These are phyloP conservation scores for Tuber melanosporum DNA, from an alignment of 495 filamentous ascomycete species.

Conservation along the genomic window DNA sequence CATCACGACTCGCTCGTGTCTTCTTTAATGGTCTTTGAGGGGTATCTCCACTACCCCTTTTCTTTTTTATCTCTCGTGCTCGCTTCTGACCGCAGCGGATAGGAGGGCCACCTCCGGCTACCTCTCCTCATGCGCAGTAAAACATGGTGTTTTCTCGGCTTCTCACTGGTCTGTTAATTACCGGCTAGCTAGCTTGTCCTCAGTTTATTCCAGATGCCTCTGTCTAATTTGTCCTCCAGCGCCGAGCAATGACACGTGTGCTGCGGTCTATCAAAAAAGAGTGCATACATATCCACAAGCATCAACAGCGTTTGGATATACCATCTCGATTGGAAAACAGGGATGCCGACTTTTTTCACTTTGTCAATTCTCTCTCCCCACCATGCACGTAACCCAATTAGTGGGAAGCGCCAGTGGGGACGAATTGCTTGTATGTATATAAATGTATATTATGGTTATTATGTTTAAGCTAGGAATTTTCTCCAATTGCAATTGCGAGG, in stretches of 20 bases:
- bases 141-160: background rate
- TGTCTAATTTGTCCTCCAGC: background rate
- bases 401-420: background rate
- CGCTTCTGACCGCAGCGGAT: background rate
- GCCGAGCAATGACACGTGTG: constrained; percentile 1
- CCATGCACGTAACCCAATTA: background rate
- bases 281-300: background rate
- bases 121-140: background rate
- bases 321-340: constrained; percentile 1
- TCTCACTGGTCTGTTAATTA: background rate
- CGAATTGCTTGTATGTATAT: background rate
- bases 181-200: background rate
- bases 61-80: background rate
- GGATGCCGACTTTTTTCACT: background rate
- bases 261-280: background rate
- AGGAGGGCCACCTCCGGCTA: background rate
- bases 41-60: background rate
- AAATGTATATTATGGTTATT: background rate
- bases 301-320: background rate
- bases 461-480: background rate
- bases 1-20: background rate
- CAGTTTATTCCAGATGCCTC: background rate
- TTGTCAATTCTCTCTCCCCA: background rate
- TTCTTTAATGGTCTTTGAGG: background rate
- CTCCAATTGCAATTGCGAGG: background rate